Evolutionary conservation across 2,329 filamentous ascomycete genomes (phyloP), one percentile per base, ranked within the genome.

Genomic region (Fusarium dlaminii): DNA sequence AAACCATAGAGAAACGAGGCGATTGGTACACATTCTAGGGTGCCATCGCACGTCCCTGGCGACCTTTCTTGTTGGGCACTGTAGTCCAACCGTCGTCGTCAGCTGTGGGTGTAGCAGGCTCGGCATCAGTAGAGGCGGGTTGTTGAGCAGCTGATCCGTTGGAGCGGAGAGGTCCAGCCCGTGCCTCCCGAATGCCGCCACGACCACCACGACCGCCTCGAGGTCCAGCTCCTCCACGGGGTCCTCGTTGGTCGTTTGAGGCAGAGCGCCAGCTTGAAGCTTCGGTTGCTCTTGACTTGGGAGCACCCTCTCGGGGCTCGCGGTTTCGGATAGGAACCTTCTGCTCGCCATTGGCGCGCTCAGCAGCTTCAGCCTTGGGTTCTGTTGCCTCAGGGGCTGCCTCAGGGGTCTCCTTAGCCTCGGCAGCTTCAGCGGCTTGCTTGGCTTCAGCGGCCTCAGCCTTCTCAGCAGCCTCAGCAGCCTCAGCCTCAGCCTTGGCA

Each of bases 51-150:
- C 82, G 81, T 72, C 81, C 82, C 75, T 76, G 78, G 58, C 82
- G 82, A 59, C 81, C 81, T 79, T 83, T 83, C 75, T 83, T 81
- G 40, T 82, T 81, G 37, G 81, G 77, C 67, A 82, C 90, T 32
- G 88, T 92, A 72, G 89, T 90, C 90, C 90, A 92, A 74, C 90
- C 90, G 79, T 92, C 77, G 8, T 79, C 90, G 42, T 90, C 89
- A 52, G 89, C 87, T 56, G 84, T 81, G 43, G 84, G 81, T 57
- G 84, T 82, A 40, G 83, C 75, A 42, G 75, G 80, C 42, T 77
- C 81, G 36, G 74, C 80, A 42, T 75, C 80, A 36, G 74, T 77
- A 48, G 80, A 78, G 18, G 80, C 76, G 70, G 80, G 78, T 73
- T 83, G 83, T 76, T 82, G 81, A 55, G 79, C 78, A 67, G 85